Conservation (phyloP, 306 rosid species). For the Ormosia emarginata region DNA sequence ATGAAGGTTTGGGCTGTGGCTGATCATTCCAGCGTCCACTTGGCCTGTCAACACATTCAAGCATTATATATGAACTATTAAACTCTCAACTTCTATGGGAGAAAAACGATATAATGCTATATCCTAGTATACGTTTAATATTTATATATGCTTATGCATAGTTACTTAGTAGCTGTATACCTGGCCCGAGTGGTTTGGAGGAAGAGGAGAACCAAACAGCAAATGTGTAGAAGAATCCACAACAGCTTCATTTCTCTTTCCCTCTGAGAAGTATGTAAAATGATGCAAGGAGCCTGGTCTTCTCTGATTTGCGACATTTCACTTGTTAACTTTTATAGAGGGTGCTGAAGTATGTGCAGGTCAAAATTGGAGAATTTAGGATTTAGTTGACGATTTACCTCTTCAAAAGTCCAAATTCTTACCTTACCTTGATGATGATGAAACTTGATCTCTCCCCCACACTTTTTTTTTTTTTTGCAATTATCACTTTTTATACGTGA, state of each 20-base stretch:
- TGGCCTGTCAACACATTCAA: neutral
- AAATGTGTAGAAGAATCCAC: neutral
- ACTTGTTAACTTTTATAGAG: neutral
- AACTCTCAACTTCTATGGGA: too few species aligned
- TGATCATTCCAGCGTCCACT: neutral
- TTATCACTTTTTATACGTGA: too few species aligned
- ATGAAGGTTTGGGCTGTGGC: neutral
- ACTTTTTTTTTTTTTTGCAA: neutral
- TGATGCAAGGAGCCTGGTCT: neutral
- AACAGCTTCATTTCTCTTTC: neutral
- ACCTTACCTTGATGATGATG: neutral
- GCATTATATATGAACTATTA: neutral
- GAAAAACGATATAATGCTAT: too few species aligned
- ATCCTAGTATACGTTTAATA: too few species aligned
- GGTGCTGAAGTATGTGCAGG: neutral
- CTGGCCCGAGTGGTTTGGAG: neutral
- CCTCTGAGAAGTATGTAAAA: neutral
- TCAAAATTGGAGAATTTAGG: neutral
- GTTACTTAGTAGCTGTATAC: neutral
- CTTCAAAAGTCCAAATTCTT: neutral
- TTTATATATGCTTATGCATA: too few species aligned
- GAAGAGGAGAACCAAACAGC: neutral
- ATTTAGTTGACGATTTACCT: neutral
- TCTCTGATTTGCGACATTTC: neutral
- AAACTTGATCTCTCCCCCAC: neutral